These are phyloP conservation scores for Fusarium pilosicola DNA, from an alignment of 2,329 filamentous ascomycete genomes.

Conservation along the genomic window DNA sequence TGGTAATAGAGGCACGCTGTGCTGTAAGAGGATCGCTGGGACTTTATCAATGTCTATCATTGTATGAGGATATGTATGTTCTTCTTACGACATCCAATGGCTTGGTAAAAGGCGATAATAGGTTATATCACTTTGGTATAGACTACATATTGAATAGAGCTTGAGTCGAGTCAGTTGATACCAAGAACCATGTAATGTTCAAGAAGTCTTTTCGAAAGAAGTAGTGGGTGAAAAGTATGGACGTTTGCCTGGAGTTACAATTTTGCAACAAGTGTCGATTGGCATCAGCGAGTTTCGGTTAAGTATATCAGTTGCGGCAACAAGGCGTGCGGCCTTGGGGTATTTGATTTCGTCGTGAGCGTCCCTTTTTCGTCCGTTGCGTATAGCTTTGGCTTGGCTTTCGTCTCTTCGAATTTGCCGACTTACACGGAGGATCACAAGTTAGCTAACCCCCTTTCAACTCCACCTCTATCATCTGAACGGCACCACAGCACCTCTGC, in stretches of 20 bases:
- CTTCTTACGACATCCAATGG: slow-evolving; percentile 5
- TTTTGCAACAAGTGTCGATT: background rate
- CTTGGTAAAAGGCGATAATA: slow-evolving; percentile 2
- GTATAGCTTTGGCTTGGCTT: background rate
- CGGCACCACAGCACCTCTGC: background rate
- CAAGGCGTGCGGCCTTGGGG: background rate
- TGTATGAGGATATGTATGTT: slow-evolving; percentile 3
- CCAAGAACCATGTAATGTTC: background rate
- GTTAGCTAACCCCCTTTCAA: background rate
- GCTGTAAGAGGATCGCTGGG: slow-evolving; percentile 10
- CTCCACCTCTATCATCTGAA: slow-evolving; percentile 9
- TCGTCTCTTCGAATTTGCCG: background rate
- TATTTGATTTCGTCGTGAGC: background rate
- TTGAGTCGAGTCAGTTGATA: slow-evolving; percentile 25
- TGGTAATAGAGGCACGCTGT: background rate
- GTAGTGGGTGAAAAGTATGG: background rate
- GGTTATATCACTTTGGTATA: slow-evolving; percentile 20
- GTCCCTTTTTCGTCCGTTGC: slow-evolving; percentile 5
- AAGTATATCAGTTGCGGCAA: background rate
- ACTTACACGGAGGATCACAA: slow-evolving; percentile 18
- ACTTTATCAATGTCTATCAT: slow-evolving; percentile 16
- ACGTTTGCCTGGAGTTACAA: background rate
- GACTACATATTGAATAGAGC: slow-evolving; percentile 22
- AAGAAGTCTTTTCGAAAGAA: background rate
- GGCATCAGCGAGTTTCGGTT: background rate